These are phyloP conservation scores for Lachnellula willkommii DNA, from an alignment of 2,329 filamentous ascomycete species.

Conservation along the genomic window DNA sequence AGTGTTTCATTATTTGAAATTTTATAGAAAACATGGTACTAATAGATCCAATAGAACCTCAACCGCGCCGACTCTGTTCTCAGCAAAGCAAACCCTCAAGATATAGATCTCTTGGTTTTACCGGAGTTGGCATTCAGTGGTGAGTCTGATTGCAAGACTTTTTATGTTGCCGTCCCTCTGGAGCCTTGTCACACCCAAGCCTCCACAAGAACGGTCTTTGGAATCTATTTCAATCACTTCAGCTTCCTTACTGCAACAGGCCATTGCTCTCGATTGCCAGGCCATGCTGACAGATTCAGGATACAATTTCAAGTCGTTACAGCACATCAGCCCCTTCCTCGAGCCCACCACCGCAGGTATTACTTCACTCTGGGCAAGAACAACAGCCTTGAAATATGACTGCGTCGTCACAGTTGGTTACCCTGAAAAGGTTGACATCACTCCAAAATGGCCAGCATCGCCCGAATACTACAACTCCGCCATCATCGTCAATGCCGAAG, in stretches of 20 bases:
- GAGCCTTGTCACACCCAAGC: too few species aligned
- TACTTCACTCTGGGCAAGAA: conserved; percentile 65
- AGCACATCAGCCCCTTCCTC: conserved; percentile 62
- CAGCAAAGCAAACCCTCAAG: conserved; percentile 40
- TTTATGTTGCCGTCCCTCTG: too few species aligned
- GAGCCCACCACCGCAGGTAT: conserved; percentile 62
- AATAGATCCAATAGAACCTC: conserved; percentile 44
- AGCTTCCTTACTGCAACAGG: too few species aligned
- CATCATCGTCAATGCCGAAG: conserved; percentile 52
- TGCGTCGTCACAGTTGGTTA: conserved; percentile 70
- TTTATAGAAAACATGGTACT: too few species aligned
- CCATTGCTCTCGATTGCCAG: too few species aligned
- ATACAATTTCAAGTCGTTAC: conserved; percentile 70
- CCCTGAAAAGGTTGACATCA: conserved; percentile 59
- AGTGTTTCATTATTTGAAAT: too few species aligned
- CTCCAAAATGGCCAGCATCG: conserved; percentile 41
- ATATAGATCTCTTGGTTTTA: conserved; percentile 62
- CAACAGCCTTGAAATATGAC: conserved; percentile 58
- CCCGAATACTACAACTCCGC: conserved; percentile 52
- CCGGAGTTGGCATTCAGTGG: conserved; percentile 71
- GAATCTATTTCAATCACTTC: too few species aligned
- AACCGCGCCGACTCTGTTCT: conserved; percentile 59
- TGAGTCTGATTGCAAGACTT: conserved; percentile 30
- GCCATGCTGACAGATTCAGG: conserved; percentile 30
- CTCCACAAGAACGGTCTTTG: too few species aligned